phyloP scores from a whole-genome alignment of 2,329 filamentous ascomycete species.

The Bimuria novae-zelandiae region DNA sequence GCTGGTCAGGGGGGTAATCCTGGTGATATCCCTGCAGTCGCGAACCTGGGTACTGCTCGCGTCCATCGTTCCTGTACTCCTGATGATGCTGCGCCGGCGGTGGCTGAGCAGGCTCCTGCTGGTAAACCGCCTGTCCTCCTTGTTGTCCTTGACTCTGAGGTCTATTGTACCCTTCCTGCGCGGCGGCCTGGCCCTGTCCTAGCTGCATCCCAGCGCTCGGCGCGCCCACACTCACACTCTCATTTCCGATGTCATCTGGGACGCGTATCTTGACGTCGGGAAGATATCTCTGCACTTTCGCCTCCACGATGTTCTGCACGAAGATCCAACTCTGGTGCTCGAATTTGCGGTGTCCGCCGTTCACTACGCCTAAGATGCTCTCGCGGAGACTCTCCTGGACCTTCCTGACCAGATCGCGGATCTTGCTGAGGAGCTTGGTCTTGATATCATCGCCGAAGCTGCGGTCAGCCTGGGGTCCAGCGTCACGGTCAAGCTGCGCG shows the following conservation, averaged over 20 bases:
- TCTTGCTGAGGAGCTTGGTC: constrained; percentile 29
- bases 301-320: constrained; percentile 36
- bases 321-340: constrained; percentile 39
- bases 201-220: constrained; percentile 20
- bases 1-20: not conserved
- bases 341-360: constrained; percentile 37
- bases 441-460: constrained; percentile 38
- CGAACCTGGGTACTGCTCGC: constrained; percentile 2
- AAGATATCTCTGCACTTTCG: constrained; percentile 35
- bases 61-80: not conserved
- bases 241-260: constrained; percentile 37
- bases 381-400: constrained; percentile 36
- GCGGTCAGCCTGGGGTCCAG: constrained; percentile 26
- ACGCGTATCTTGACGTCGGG: constrained; percentile 37
- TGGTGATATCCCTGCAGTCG: constrained; percentile 2
- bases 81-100: constrained; percentile 3
- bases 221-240: constrained; percentile 33
- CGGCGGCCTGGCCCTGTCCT: constrained; percentile 7
- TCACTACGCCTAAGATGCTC: constrained; percentile 36
- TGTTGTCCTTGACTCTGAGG: constrained; percentile 8
- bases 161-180: constrained; percentile 12
- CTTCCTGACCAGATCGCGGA: constrained; percentile 32
- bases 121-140: not conserved
- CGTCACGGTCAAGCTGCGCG: constrained; percentile 34
- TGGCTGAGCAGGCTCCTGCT: constrained; percentile 11